Percentiles rank a stretch among this genome's conserved stretches.
phyloP scores from a whole-genome alignment of 192 early-diverging fungal species.

The Entomortierella chlamydospora region DNA sequence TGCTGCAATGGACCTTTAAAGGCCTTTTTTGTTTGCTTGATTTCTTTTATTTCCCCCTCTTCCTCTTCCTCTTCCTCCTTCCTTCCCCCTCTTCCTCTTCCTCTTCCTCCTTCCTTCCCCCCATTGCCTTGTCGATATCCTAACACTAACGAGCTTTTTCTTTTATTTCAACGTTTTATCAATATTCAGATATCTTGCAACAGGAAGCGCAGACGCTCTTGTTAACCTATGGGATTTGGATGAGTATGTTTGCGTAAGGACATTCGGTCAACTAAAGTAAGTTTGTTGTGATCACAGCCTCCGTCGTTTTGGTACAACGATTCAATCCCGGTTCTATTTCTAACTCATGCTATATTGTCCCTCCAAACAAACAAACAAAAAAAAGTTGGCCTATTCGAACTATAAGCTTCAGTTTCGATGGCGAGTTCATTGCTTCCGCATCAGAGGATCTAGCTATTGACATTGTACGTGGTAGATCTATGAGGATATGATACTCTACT shows the following conservation, averaged over 20 bases:
- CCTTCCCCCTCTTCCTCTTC: too few species aligned
- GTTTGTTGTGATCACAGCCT: constrained; percentile 11
- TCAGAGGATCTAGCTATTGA: constrained; percentile 85
- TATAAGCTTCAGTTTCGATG: constrained; percentile 84
- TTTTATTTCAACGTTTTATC: not conserved
- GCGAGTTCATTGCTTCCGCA: constrained; percentile 77
- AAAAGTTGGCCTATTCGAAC: constrained; percentile 80
- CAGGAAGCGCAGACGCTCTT: constrained; percentile 81
- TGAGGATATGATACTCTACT: constrained; percentile 1
- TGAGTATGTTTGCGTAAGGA: constrained; percentile 69
- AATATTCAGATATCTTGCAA: constrained; percentile 85
- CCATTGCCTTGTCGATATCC: too few species aligned
- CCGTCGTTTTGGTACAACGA: too few species aligned
- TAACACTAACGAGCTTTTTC: too few species aligned
- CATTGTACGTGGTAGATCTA: constrained; percentile 66
- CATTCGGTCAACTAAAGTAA: constrained; percentile 77
- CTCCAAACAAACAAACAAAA: too few species aligned
- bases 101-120: too few species aligned
- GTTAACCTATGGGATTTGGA: constrained; percentile 83
- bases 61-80: too few species aligned
- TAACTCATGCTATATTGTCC: too few species aligned
- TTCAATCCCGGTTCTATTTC: too few species aligned
- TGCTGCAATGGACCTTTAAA: too few species aligned
- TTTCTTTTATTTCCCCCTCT: too few species aligned
- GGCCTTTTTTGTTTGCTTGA: too few species aligned